Evolutionary conservation across 805 yeast species (phyloP).

Genomic region (Metahyphopichia silvanorum): DNA sequence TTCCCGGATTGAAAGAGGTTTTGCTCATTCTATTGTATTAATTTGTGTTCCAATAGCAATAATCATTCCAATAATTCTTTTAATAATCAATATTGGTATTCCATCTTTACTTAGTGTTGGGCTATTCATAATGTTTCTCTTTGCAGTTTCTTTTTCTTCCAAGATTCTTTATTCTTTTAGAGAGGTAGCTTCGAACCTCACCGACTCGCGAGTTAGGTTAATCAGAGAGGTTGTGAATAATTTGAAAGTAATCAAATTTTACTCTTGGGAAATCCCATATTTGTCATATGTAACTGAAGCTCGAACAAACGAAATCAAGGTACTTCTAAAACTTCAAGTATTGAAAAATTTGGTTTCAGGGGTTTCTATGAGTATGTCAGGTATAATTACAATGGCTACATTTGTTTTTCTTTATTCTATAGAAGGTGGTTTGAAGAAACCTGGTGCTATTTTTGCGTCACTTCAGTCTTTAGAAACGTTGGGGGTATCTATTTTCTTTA

Average conservation of each 20-base stretch:
- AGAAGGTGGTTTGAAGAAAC: constrained; percentile 25
- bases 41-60: constrained; percentile 60
- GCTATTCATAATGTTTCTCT: constrained; percentile 4
- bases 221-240: constrained; percentile 73
- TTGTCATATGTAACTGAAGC: constrained; percentile 46
- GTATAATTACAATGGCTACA: constrained; percentile 62
- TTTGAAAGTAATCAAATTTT: constrained; percentile 76
- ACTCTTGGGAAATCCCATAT: constrained; percentile 86
- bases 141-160: constrained; percentile 41
- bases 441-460: constrained; percentile 65
- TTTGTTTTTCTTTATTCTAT: constrained; percentile 29
- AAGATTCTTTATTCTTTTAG: constrained; percentile 51
- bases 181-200: constrained; percentile 49
- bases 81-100: constrained; percentile 64
- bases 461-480: constrained; percentile 60
- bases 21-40: constrained; percentile 56
- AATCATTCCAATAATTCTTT: constrained; percentile 55
- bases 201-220: constrained; percentile 68
- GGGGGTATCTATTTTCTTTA: constrained; percentile 55
- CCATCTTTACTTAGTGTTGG: constrained; percentile 62
- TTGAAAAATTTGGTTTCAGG: constrained; percentile 61
- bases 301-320: constrained; percentile 55
- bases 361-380: constrained; percentile 59
- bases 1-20: constrained; percentile 69
- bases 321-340: constrained; percentile 58